Evolutionary conservation across 2,329 filamentous ascomycete species (phyloP), one percentile per base, ranked within the genome.

Genomic region (Cladophialophora immunda): DNA sequence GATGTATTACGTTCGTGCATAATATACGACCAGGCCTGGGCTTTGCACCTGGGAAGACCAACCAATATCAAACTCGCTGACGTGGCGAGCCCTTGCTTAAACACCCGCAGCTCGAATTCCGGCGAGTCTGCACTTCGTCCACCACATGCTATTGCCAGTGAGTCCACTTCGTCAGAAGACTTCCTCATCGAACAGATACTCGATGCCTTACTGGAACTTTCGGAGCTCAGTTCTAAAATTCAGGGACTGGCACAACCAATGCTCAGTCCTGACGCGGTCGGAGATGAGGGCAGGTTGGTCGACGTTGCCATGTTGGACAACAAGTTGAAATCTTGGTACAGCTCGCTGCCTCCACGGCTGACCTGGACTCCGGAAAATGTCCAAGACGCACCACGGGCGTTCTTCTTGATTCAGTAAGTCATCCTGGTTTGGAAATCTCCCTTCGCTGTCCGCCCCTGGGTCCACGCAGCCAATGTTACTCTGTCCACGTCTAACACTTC

Each of bases 381-480:
- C 27, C 9, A 32, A n/a, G 22, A 32, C 27, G 29, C 29, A 19
- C 53, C 13, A 19, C 53, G 19, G 9, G 7, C 22, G n/a, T 56
- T 56, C 53, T 56, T 56, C 29, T 19, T 56, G 22, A 56, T 56
- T 11, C 53, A 56, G 53, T 56, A 56, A 56, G 53, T 56, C 9
- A 9, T 30, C 29, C 29, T 56, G 53, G 11, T 30, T 30, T 36
- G 29, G 29, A 30, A 30, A 30, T 30, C 29, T 30, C 29, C 29
- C 29, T 30, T 30, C 29, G 29, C 29, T 30, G 29, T 30, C 29
- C 29, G 29, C 29, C 29, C 29, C 29, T 30, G 29, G 29, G 29
- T 30, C 29, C 29, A 30, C 29, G 29, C 29, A 30, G 29, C 29
- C 29, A 30, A 30, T 30, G 29, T 30, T 30, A 30, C 29, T 30